Percentiles rank a stretch among this genome's conserved stretches.
Conservation (phyloP, 1,284 basidiomycete species). For the Volvariella surrecta region DNA sequence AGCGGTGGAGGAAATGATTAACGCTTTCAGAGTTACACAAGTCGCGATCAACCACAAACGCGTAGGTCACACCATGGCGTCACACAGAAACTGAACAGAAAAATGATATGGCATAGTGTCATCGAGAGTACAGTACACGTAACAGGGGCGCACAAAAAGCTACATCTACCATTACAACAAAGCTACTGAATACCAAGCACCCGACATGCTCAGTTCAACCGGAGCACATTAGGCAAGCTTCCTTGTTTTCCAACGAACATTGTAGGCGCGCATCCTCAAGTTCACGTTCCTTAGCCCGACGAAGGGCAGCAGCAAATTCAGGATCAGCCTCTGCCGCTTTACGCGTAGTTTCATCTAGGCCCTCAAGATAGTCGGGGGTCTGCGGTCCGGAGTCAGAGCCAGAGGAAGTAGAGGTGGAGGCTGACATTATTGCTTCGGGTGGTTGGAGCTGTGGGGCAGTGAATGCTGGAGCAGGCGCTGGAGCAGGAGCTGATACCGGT, state of each 20-base stretch:
- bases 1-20: neutral
- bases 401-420: constrained; percentile 11
- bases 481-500: constrained; percentile 10
- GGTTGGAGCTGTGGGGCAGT: constrained; percentile 12
- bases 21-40: too few species aligned
- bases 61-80: too few species aligned
- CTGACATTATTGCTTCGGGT: constrained; percentile 7
- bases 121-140: too few species aligned
- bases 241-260: constrained; percentile 87
- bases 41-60: too few species aligned
- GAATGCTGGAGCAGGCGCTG: constrained; percentile 9
- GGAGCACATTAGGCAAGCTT: constrained; percentile 82
- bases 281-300: constrained; percentile 67
- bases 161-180: too few species aligned
- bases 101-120: too few species aligned
- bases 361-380: constrained; percentile 17
- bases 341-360: constrained; percentile 33
- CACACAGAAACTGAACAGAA: too few species aligned
- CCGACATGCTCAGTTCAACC: constrained; percentile 31
- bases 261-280: constrained; percentile 73
- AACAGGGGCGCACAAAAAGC: too few species aligned
- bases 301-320: constrained; percentile 78
- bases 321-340: constrained; percentile 59
- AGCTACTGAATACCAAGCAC: too few species aligned
- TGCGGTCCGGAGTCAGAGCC: constrained; percentile 7